phyloP scores from a whole-genome alignment of 2,329 filamentous ascomycete species.

The Clarireedia homoeocarpa region DNA sequence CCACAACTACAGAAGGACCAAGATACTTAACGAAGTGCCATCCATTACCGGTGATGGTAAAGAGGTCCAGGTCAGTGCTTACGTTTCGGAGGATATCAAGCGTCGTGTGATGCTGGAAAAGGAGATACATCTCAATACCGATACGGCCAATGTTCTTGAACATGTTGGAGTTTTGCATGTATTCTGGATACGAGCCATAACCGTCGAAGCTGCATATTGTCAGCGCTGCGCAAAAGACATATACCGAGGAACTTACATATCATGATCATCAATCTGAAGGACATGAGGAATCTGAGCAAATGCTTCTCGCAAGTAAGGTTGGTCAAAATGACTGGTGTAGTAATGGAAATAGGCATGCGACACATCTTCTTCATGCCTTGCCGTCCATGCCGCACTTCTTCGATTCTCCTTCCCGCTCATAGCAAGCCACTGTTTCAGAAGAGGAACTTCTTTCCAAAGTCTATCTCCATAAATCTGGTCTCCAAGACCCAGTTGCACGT shows the following conservation, averaged over 20 bases:
- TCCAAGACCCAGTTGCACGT: conserved; percentile 84
- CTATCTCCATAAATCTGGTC: conserved; percentile 94
- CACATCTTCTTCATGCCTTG: conserved; percentile 90
- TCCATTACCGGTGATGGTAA: conserved; percentile 92
- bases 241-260: conserved; percentile 64
- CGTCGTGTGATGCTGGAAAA: conserved; percentile 98
- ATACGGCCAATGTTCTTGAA: conserved; percentile 98
- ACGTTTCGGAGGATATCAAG: conserved; percentile 87
- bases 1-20: conserved; percentile 80
- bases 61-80: conserved; percentile 80
- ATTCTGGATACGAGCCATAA: conserved; percentile 92
- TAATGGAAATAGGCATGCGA: conserved; percentile 97
- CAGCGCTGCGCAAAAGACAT: conserved; percentile 3
- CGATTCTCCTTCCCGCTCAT: conserved; percentile 90
- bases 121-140: conserved; percentile 92
- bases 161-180: conserved; percentile 96
- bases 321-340: conserved; percentile 97
- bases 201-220: conserved; percentile 71
- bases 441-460: conserved; percentile 90
- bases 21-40: conserved; percentile 99
- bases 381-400: conserved; percentile 86
- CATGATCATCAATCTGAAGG: conserved; percentile 89
- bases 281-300: conserved; percentile 97
- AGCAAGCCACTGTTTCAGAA: conserved; percentile 89
- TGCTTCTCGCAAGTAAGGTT: conserved; percentile 86